Percentiles rank a stretch among this genome's conserved stretches.
Evolutionary conservation across 2,329 filamentous ascomycete genomes (phyloP).

Genomic region (Colletotrichum sp.): DNA sequence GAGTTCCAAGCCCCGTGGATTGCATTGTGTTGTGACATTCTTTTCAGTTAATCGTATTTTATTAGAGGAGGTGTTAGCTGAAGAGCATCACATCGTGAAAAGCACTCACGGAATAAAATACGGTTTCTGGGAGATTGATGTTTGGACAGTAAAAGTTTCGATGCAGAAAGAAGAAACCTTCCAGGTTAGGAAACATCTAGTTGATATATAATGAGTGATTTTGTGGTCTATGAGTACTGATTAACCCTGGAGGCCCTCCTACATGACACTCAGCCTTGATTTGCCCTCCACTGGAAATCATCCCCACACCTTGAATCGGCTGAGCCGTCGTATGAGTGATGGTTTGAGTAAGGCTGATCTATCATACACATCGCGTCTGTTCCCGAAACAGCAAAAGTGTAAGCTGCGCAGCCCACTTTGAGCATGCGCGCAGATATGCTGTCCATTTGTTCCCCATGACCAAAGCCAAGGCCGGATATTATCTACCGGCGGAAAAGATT

Average conservation of each 20-base stretch:
- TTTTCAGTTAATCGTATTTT: fast-evolving
- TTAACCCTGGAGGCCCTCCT: neutral
- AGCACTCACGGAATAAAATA: neutral
- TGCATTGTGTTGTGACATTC: neutral
- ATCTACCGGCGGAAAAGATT: neutral
- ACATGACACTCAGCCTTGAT: neutral
- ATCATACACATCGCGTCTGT: neutral
- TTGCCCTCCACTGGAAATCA: neutral
- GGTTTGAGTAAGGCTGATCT: fast-evolving
- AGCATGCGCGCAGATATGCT: neutral
- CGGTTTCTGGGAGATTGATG: neutral
- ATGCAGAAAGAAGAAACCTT: too few species aligned
- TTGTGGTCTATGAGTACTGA: neutral
- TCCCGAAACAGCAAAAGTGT: neutral
- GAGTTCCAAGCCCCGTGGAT: neutral
- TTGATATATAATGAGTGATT: fast-evolving
- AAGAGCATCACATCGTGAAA: neutral
- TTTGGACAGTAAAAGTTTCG: neutral
- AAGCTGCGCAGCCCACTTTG: neutral
- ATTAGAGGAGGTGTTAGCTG: fast-evolving
- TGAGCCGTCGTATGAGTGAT: fast-evolving
- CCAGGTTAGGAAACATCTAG: too few species aligned
- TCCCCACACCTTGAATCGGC: fast-evolving
- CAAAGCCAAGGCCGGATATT: neutral
- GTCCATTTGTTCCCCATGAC: fast-evolving